Percentiles rank a stretch among this genome's conserved stretches.
These are phyloP conservation scores for Dendryphion nanum DNA, from an alignment of 2,329 filamentous ascomycete species.

Conservation along the genomic window DNA sequence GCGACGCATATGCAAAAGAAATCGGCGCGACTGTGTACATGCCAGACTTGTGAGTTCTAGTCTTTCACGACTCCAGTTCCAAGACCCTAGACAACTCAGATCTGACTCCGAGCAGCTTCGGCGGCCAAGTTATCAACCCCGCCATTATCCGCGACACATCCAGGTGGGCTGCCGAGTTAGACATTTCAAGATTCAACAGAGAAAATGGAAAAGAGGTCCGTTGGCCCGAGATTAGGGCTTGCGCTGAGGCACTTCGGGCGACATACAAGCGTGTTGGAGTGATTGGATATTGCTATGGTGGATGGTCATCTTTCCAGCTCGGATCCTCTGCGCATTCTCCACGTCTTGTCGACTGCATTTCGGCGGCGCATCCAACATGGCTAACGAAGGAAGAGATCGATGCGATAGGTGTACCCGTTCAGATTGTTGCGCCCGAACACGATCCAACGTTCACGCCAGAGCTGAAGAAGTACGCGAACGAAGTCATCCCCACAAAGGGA, in stretches of 20 bases:
- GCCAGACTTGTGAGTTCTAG: conserved; percentile 41
- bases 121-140: conserved; percentile 26
- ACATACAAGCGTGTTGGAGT: conserved; percentile 41
- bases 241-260: conserved; percentile 35
- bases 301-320: conserved; percentile 33
- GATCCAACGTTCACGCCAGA: conserved; percentile 28
- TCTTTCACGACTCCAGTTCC: conserved; percentile 16
- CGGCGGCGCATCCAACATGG: conserved; percentile 28
- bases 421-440: conserved; percentile 28
- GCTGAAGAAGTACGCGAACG: conserved; percentile 22
- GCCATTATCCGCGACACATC: conserved; percentile 25
- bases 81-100: background rate
- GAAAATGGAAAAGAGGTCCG: conserved; percentile 40
- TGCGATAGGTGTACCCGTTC: conserved; percentile 27
- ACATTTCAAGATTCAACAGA: conserved; percentile 39
- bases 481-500: conserved; percentile 23
- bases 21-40: conserved; percentile 48
- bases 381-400: conserved; percentile 31
- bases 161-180: conserved; percentile 34
- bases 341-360: conserved; percentile 29
- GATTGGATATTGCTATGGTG: conserved; percentile 50
- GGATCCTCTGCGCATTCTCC: conserved; percentile 19
- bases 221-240: conserved; percentile 38
- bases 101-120: conserved; percentile 18
- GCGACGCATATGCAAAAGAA: conserved; percentile 48